phyloP scores from a whole-genome alignment of 805 yeast genomes.

The Spathaspora girioi region DNA sequence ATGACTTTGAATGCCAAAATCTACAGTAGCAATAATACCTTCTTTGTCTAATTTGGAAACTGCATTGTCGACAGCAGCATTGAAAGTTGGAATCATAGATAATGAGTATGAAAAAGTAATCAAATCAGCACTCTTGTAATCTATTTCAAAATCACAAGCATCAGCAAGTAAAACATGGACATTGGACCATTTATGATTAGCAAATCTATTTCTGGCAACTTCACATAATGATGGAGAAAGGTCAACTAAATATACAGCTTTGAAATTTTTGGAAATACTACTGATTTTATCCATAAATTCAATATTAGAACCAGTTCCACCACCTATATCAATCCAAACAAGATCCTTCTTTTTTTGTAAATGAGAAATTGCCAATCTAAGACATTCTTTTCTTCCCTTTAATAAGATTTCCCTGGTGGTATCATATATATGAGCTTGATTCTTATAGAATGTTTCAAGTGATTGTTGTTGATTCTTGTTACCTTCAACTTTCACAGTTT shows the following conservation, averaged over 20 bases:
- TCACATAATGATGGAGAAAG: conserved; percentile 74
- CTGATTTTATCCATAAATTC: conserved; percentile 65
- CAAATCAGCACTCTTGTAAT: conserved; percentile 53
- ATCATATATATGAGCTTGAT: conserved; percentile 77
- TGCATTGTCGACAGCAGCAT: conserved; percentile 73
- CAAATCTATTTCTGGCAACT: conserved; percentile 61
- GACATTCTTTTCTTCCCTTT: conserved; percentile 67
- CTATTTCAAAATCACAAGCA: conserved; percentile 65
- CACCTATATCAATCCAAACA: conserved; percentile 80
- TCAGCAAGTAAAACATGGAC: conserved; percentile 71
- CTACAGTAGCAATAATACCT: conserved; percentile 70
- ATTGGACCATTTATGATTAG: conserved; percentile 42
- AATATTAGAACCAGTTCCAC: conserved; percentile 83
- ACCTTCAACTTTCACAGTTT: conserved; percentile 8
- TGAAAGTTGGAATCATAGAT: conserved; percentile 82
- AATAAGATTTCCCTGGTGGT: conserved; percentile 61
- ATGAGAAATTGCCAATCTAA: conserved; percentile 58
- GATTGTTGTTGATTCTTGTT: conserved; percentile 51
- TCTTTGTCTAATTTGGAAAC: conserved; percentile 46
- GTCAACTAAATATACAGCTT: conserved; percentile 69
- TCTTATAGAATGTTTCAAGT: conserved; percentile 67
- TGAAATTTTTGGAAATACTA: conserved; percentile 47
- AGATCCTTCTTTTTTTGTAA: conserved; percentile 41
- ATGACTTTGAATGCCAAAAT: conserved; percentile 72
- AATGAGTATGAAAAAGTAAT: conserved; percentile 77